phyloP scores from a whole-genome alignment of 2,329 filamentous ascomycete genomes.

The Lanzia echinophila region DNA sequence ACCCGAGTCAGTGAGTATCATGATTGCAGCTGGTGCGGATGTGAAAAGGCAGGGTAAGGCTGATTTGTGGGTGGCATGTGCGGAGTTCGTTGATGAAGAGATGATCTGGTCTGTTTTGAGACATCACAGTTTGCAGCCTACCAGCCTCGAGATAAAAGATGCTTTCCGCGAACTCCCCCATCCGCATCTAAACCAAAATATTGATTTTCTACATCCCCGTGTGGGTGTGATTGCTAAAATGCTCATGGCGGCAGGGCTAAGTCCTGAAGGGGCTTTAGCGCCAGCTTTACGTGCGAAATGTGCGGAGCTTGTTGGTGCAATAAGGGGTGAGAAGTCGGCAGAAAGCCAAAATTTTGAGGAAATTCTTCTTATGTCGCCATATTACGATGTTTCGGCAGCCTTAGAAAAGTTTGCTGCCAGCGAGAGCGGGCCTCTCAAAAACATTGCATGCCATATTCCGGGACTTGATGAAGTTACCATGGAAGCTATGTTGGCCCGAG shows the following conservation, averaged over 20 bases:
- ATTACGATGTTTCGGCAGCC: not conserved
- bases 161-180: not conserved
- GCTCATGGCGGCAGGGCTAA: not conserved
- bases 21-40: constrained; percentile 13
- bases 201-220: not conserved
- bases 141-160: not conserved
- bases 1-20: constrained; percentile 11
- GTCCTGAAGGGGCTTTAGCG: not conserved
- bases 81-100: constrained; percentile 11
- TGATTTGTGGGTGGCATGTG: constrained; percentile 4
- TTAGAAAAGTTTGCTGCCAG: not conserved
- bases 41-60: constrained; percentile 6
- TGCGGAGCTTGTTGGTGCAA: not conserved
- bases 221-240: not conserved
- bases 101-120: not conserved
- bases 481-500: not conserved
- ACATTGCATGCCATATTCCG: not conserved
- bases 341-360: not conserved
- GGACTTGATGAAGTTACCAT: constrained; percentile 1
- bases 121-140: too few relatives aligned
- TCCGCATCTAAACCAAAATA: not conserved
- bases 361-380: not conserved
- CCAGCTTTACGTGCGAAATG: not conserved
- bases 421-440: not conserved
- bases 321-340: not conserved